Base-by-base conservation (phyloP, 2,329 filamentous ascomycete genomes). In the Aschersonia sp. region DNA sequence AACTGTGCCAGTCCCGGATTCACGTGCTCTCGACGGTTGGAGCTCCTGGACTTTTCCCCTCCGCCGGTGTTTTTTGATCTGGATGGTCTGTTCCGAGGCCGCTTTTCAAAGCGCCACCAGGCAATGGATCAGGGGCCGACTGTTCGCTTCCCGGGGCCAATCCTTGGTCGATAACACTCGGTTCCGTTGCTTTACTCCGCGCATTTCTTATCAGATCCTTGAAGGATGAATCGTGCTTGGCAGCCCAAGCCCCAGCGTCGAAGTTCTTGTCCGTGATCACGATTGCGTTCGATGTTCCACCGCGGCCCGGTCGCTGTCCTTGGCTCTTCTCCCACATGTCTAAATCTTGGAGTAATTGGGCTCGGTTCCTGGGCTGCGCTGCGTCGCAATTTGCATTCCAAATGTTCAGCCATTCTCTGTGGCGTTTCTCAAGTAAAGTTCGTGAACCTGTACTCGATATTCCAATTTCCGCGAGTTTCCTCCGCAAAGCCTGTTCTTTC, bases 351-450 rank as follows among this genome's bases (percentile, higher is more conserved):
- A 94, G 64, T 5, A 98, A 64, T 49, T 92, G 82, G 6, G 67
- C 59, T 53, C 85, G 87, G 9, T 72, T 71, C 59, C 83, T 85
- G 0, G 87, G 87, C 2, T 70, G 69, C 37, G 76, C 76, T 2
- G 89, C 84, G 63, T 98, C 92, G 65, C 88, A 95, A 60, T 98
- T 98, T 9, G 94, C 86, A 62, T 98, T 98, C 84, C 87, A 96
- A 14, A 98, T 68, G 39, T 92, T 96, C 46, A 92, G 75, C 89
- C 89, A 98, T 63, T 98, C 92, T 30, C 78, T 86, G 58, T 97
- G 89, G 14, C 94, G 78, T 54, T 75, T 77, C 60, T 90, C 83
- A 47, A 97, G 70, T 1, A 89, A 70, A 43, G 73, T 68, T 43
- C 83, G 83, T 1, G 73, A 64, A 1, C 92, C 92, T 50, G 68